These are phyloP conservation scores for Taphrina wiesneri DNA, from an alignment of 1,139 yeast species.

Conservation along the genomic window DNA sequence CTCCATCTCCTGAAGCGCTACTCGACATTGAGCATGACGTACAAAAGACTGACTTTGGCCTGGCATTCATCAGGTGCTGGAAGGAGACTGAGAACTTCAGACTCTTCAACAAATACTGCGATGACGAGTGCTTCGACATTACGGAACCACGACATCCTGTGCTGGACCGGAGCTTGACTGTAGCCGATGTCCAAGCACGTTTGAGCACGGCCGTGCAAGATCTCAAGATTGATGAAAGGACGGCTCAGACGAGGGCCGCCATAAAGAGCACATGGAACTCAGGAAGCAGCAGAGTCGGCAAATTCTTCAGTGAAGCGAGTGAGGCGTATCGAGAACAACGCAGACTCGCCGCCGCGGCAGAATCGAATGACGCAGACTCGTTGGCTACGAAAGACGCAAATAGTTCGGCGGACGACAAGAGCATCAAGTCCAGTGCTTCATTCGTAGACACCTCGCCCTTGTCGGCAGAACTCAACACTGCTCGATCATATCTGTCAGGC, in stretches of 20 bases:
- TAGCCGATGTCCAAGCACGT: constrained; percentile 31
- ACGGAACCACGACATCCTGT: constrained; percentile 72
- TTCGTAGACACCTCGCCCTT: background rate
- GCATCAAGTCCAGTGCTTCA: background rate
- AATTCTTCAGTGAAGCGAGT: constrained; percentile 20
- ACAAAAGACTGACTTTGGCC: constrained; percentile 52
- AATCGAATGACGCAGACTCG: background rate
- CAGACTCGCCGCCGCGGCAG: background rate
- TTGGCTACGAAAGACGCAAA: background rate
- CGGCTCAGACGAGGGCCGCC: constrained; percentile 32
- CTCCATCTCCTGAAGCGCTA: constrained; percentile 20
- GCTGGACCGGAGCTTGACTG: constrained; percentile 27
- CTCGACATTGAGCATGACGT: constrained; percentile 42
- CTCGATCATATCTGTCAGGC: constrained; percentile 18
- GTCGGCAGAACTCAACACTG: background rate
- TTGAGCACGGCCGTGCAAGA: constrained; percentile 22
- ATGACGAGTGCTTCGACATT: constrained; percentile 84
- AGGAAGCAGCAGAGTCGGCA: constrained; percentile 24
- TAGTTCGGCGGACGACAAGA: constrained; percentile 1
- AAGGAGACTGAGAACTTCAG: constrained; percentile 63
- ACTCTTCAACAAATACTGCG: constrained; percentile 72
- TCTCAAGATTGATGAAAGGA: constrained; percentile 27
- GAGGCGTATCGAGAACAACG: constrained; percentile 30
- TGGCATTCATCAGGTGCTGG: constrained; percentile 66
- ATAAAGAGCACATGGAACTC: constrained; percentile 26